Evolutionary conservation across 768 basidiomycete genomes (phyloP).

Genomic region (Pleurotus platypus): DNA sequence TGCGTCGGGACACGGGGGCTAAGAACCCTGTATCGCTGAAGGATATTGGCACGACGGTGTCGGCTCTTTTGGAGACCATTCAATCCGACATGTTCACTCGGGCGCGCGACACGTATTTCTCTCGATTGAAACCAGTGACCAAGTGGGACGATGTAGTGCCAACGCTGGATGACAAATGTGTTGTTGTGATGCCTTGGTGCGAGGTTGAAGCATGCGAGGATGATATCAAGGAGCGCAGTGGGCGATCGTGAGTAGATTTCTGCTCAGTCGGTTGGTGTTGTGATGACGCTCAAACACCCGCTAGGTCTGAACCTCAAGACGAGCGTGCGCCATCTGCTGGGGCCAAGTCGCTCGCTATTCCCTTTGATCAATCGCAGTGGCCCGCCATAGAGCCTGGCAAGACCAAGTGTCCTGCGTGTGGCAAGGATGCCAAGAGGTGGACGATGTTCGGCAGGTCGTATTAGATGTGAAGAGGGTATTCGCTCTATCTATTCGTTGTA

Average conservation of each 20-base stretch:
- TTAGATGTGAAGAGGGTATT: slow-evolving; percentile 27
- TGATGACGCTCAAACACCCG: too few species aligned
- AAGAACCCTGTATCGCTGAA: slow-evolving; percentile 42
- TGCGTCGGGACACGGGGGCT: slow-evolving; percentile 66
- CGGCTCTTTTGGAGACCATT: slow-evolving; percentile 75
- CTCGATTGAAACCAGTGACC: slow-evolving; percentile 67
- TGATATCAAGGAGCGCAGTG: slow-evolving; percentile 94
- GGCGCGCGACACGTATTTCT: slow-evolving; percentile 72
- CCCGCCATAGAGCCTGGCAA: slow-evolving; percentile 74
- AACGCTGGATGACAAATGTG: slow-evolving; percentile 81
- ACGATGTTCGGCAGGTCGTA: slow-evolving; percentile 94
- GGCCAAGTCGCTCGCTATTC: slow-evolving; percentile 95
- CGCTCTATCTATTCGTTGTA: too few species aligned
- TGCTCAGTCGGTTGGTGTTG: too few species aligned
- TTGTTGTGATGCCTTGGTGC: slow-evolving; percentile 94
- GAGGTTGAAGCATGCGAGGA: slow-evolving; percentile 92
- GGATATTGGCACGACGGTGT: slow-evolving; percentile 45
- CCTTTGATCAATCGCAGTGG: slow-evolving; percentile 88
- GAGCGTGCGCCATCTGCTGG: slow-evolving; percentile 96
- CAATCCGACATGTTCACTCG: slow-evolving; percentile 84
- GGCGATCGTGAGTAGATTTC: slow-evolving; percentile 57
- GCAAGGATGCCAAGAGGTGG: slow-evolving; percentile 88
- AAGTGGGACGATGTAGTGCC: slow-evolving; percentile 95
- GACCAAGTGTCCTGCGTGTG: slow-evolving; percentile 90
- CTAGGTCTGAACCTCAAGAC: slow-evolving; percentile 82